Percentiles rank a stretch among this genome's conserved stretches.
Conservation (phyloP, 371 early-diverging fungal species). For the Mucor velutinosus region DNA sequence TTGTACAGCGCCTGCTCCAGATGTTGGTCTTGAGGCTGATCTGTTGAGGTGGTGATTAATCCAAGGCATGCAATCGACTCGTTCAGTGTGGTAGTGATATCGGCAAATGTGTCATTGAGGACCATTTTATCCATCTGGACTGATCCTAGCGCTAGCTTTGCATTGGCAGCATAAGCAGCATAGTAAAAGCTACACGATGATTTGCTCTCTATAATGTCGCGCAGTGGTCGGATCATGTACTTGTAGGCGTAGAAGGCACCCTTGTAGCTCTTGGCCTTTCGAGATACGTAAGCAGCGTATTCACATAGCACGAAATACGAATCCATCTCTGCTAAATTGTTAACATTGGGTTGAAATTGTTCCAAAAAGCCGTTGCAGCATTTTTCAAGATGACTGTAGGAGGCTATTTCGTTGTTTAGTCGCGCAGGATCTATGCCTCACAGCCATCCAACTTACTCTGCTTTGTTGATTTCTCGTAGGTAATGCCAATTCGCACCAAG, state of each 20-base stretch:
- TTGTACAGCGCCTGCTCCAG: constrained; percentile 24
- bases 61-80: constrained; percentile 25
- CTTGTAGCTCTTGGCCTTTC: constrained; percentile 36
- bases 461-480: constrained; percentile 33
- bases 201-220: constrained; percentile 3
- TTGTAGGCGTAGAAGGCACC: constrained; percentile 36
- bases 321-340: constrained; percentile 30
- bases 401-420: background rate
- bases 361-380: constrained; percentile 27
- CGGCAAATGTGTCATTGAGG: constrained; percentile 12
- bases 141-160: constrained; percentile 33
- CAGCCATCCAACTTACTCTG: constrained; percentile 17
- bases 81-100: constrained; percentile 24
- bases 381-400: constrained; percentile 27
- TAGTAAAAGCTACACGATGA: constrained; percentile 29
- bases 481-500: constrained; percentile 33
- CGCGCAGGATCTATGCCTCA: background rate
- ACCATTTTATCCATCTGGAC: constrained; percentile 37
- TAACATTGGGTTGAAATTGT: constrained; percentile 5
- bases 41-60: background rate
- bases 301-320: constrained; percentile 44
- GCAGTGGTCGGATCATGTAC: constrained; percentile 29
- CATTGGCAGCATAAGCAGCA: constrained; percentile 32
- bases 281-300: constrained; percentile 37
- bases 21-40: constrained; percentile 10